Conservation (phyloP, 257 asterid genomes). For the Petrea volubilis region DNA sequence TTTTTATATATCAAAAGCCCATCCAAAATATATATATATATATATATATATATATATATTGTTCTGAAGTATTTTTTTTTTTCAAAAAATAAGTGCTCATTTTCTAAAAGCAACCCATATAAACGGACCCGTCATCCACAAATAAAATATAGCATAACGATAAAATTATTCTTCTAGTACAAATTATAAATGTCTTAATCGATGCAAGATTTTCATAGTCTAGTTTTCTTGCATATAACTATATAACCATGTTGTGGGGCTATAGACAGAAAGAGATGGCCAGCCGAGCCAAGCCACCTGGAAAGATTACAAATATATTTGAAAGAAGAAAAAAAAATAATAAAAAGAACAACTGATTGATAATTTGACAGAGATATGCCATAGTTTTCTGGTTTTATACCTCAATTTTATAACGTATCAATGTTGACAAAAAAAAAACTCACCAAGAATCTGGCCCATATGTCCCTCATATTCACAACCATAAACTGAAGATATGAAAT, state of each 20-base stretch:
- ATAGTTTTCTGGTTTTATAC: slow-evolving; percentile 17
- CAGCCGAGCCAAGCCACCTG: slow-evolving; percentile 57
- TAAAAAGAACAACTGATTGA: slow-evolving; percentile 16
- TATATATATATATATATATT: no score
- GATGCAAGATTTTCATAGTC: background rate
- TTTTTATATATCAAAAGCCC: no score
- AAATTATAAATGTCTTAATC: background rate
- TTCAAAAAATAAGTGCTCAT: no score
- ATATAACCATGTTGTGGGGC: slow-evolving; percentile 35
- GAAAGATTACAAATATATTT: slow-evolving; percentile 29
- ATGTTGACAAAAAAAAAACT: slow-evolving; percentile 32
- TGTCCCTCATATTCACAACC: slow-evolving; percentile 35
- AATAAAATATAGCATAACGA: slow-evolving; percentile 1
- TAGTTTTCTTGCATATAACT: background rate
- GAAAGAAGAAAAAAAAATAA: background rate
- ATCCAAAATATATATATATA: no score
- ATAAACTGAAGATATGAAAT: slow-evolving; percentile 34
- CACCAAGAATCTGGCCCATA: slow-evolving; percentile 45
- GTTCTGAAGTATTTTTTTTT: no score
- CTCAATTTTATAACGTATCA: slow-evolving; percentile 19
- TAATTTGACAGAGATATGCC: slow-evolving; percentile 27
- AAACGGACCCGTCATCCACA: background rate
- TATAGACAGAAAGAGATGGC: slow-evolving; percentile 26
- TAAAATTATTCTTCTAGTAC: slow-evolving; percentile 10
- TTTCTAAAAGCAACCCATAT: no score